Base-by-base conservation (phyloP, 192 early-diverging fungal species). In the Rhizoclosmatium sp. region DNA sequence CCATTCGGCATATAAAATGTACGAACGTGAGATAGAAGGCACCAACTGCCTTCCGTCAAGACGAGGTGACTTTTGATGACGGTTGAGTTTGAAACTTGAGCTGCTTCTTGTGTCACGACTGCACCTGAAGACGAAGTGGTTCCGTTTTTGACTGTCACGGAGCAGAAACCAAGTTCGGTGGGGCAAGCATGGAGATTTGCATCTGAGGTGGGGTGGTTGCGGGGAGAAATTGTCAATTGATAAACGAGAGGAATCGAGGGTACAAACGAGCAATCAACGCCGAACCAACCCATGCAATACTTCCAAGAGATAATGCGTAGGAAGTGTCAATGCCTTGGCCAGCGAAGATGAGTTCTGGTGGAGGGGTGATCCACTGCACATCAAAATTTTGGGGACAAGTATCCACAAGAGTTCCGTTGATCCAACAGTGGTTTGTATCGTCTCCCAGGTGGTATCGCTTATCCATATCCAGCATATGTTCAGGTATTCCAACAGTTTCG, bases 351-450 rank as follows among this genome's bases (percentile, higher is more conserved):
- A 21, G 40, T 14, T 69, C 68, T 19, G 68, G 68, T 42, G 68
- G 68, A 7, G n/a, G 4, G 41, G 16, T 40, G 39, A 69, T 45
- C 68, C 68, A 69, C 9, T 46, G 68, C 0, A 69, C n/a, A 42
- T 69, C 68, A 69, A 69, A 69, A 42, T 47, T 47, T 46, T 40
- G 40, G 10, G 68, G 68, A 47, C 68, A 69, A 12, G 45, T 7
- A 54, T 54, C 46, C 3, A 42, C 12, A 10, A 69, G 68, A 10
- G 21, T 69, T 3, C 5, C 9, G 10, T 39, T 47, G 68, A 69
- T 47, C 68, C 68, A 69, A 42, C 68, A 69, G 68, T 69, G 68
- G 68, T 69, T 69, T 54, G 51, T 54, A 54, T 69, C 68, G 45
- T 69, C 68, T 39, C 68, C 68, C 9, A 69, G 68, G n/a, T 69